Evolutionary conservation across 495 filamentous ascomycete genomes (phyloP), one percentile per base, ranked within the genome.

Genomic region (Penicillium egyptiacum): DNA sequence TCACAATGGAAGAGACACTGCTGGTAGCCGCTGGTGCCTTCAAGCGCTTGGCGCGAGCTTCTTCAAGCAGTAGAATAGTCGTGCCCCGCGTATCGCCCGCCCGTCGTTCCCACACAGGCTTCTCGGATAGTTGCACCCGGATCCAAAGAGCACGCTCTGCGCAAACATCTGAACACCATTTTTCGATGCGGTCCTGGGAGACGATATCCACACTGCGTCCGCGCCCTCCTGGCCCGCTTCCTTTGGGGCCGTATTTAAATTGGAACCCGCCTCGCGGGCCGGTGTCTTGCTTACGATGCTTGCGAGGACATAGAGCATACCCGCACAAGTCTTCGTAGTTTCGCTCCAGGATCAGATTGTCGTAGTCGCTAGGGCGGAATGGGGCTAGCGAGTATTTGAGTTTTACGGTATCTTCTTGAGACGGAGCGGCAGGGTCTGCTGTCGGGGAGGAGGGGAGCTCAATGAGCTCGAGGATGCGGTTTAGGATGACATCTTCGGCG

Each of bases 331-430:
- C 78, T 44, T 88, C 82, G 62, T 88, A 87, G 63, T 93, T 93
- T 57, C 94, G 86, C 71, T 98, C 94, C 51, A 87, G 81, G 59
- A 96, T 84, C 16, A 97, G 70, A 57, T 87, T 86, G 62, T 96
- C 89, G 75, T 92, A 96, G 71, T 98, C 93, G 17, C 78, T 70
- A 2, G 92, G 90, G 58, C 89, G 87, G 74, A 97, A 97, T n/a
- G 80, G 76, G 0, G 71, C 60, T 19, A 98, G 61, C 1, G 81
- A 75, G 0, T 70, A 47, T 55, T 86, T 86, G 72, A 97, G 79
- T 6, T 61, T 57, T 0, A 62, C 55, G 7, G 72, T 77, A 66
- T 95, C 89, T 43, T 70, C 50, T 3, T 78, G 58, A 3, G 81
- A 78, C 1, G 88, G 89, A 39, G 77, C 67, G 26, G 82, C 74